Conservation (phyloP, 305 asterid genomes). For the Striga hermonthica region DNA sequence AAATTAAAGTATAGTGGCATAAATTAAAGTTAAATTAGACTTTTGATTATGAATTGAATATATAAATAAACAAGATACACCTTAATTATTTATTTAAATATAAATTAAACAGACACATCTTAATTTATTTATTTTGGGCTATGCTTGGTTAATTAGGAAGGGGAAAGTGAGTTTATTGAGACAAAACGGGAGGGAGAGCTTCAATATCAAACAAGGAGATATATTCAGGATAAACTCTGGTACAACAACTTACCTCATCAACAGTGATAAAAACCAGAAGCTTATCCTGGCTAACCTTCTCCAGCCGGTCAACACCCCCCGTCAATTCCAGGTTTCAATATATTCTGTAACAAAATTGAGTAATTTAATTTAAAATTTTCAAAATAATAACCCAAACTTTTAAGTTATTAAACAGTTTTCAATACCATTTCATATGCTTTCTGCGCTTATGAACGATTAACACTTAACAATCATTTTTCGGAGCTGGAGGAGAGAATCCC, state of each 20-base stretch:
- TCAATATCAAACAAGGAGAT: constrained; percentile 53
- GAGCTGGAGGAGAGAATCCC: constrained; percentile 54
- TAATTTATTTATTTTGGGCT: too few species aligned
- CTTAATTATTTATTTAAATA: too few species aligned
- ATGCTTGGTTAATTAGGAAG: constrained; percentile 41
- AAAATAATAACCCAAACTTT: too few species aligned
- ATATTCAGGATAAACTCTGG: constrained; percentile 52
- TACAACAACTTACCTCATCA: constrained; percentile 51
- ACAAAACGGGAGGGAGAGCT: constrained; percentile 48
- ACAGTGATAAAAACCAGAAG: constrained; percentile 39
- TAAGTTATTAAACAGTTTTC: too few species aligned
- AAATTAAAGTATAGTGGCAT: too few species aligned
- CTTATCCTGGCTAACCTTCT: constrained; percentile 49
- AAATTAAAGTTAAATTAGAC: too few species aligned
- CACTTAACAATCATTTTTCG: constrained; percentile 44
- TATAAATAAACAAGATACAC: too few species aligned
- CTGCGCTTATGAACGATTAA: too few species aligned
- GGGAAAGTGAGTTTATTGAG: constrained; percentile 44
- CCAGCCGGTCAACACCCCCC: constrained; percentile 52
- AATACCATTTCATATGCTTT: background rate
- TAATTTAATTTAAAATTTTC: too few species aligned
- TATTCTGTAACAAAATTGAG: too few species aligned
- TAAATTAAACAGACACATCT: too few species aligned
- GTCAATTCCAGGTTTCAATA: constrained; percentile 51
- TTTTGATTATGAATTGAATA: too few species aligned